phyloP scores from a whole-genome alignment of 805 yeast genomes.

The Yarrowia alimentaria region DNA sequence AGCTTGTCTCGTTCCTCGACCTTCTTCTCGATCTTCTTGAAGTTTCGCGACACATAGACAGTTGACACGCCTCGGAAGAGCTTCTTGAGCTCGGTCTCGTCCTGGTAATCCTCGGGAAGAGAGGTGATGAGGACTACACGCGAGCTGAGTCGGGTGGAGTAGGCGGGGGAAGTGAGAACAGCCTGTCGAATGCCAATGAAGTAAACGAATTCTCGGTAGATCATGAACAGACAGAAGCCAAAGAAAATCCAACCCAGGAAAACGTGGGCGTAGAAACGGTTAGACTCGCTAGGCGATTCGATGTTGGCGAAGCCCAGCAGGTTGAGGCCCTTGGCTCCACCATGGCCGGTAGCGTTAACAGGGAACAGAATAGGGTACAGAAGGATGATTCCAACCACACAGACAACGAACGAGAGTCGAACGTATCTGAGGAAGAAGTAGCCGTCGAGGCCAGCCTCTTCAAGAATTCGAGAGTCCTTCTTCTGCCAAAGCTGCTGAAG shows the following conservation, averaged over 20 bases:
- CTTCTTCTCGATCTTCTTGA: conserved; percentile 51
- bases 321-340: conserved; percentile 68
- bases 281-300: conserved; percentile 39
- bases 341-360: conserved; percentile 68
- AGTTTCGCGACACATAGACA: conserved; percentile 75
- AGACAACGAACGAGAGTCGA: conserved; percentile 52
- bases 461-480: conserved; percentile 71
- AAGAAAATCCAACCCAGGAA: conserved; percentile 77
- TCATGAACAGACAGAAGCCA: conserved; percentile 63
- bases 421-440: conserved; percentile 84
- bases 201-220: conserved; percentile 79
- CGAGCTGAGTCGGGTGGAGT: conserved; percentile 69
- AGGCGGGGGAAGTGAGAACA: conserved; percentile 74
- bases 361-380: conserved; percentile 76
- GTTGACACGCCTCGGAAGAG: conserved; percentile 78
- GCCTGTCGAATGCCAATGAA: conserved; percentile 76
- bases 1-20: conserved; percentile 60
- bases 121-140: conserved; percentile 82
- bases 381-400: conserved; percentile 54
- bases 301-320: conserved; percentile 77
- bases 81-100: conserved; percentile 68
- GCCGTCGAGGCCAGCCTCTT: conserved; percentile 92
- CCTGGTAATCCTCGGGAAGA: conserved; percentile 71
- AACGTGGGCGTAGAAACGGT: conserved; percentile 83
- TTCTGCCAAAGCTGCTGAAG: conserved; percentile 58